phyloP scores from a whole-genome alignment of 148 eudicot genomes.

The Spergularia marina region DNA sequence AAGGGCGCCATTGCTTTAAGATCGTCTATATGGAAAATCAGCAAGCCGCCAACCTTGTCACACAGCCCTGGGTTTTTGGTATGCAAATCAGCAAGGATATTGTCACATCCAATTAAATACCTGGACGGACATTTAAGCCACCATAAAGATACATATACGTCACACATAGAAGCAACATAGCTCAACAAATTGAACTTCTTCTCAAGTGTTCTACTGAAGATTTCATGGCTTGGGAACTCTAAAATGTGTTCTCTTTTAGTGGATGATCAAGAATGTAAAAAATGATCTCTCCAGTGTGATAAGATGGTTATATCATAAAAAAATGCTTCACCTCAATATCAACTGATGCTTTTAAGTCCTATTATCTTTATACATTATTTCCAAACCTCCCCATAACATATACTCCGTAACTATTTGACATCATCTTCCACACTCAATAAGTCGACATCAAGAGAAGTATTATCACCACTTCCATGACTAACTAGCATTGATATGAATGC shows the following conservation, averaged over 20 bases:
- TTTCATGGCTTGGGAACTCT: too few species aligned
- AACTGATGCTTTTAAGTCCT: neutral
- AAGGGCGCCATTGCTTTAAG: slow-evolving; percentile 87
- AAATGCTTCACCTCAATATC: neutral
- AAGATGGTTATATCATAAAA: too few species aligned
- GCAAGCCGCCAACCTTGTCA: slow-evolving; percentile 94
- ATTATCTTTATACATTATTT: neutral
- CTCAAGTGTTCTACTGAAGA: neutral
- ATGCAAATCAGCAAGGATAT: slow-evolving; percentile 83
- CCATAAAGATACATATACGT: slow-evolving; percentile 4
- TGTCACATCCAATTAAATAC: slow-evolving; percentile 93
- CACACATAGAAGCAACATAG: neutral
- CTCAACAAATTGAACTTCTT: neutral
- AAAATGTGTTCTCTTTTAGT: neutral
- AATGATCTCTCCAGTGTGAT: too few species aligned
- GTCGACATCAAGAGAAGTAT: neutral
- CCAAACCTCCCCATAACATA: neutral
- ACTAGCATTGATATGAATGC: slow-evolving; percentile 3
- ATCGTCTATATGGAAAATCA: slow-evolving; percentile 93
- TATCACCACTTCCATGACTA: neutral
- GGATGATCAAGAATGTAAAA: neutral
- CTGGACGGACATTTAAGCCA: slow-evolving; percentile 35
- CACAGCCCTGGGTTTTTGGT: slow-evolving; percentile 88
- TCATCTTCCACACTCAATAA: neutral
- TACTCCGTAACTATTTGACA: neutral